phyloP scores from a whole-genome alignment of 2,329 filamentous ascomycete species.

The Xylaria sp. region DNA sequence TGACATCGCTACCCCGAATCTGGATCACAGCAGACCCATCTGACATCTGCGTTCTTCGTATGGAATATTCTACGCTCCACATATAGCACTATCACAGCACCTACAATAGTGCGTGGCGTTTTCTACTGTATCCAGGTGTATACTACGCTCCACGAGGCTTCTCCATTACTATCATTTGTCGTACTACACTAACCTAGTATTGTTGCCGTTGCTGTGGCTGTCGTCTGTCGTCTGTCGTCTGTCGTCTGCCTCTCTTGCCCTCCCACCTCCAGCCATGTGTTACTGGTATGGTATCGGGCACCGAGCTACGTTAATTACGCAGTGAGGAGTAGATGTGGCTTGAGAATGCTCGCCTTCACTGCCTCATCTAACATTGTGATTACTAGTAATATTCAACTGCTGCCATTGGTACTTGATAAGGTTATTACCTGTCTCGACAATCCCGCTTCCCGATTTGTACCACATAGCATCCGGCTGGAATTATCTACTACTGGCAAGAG shows the following conservation, averaged over 20 bases:
- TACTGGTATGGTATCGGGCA: no score
- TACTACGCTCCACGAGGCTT: no score
- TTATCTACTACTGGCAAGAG: not conserved
- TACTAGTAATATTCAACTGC: not conserved
- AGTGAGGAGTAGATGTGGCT: not conserved
- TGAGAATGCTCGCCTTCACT: constrained; percentile 3
- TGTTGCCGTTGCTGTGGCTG: not conserved
- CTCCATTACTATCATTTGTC: no score
- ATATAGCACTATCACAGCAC: not conserved
- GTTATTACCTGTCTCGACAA: constrained; percentile 7
- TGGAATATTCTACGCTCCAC: constrained; percentile 14
- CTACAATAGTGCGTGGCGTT: not conserved
- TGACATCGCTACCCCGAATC: constrained; percentile 18
- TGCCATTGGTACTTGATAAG: not conserved
- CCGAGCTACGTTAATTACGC: not conserved
- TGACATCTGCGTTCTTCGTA: constrained; percentile 30
- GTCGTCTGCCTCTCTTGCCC: not conserved
- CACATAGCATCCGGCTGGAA: not conserved
- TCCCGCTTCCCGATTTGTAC: not conserved
- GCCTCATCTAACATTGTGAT: not conserved
- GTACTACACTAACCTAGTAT: no score
- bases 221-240: not conserved
- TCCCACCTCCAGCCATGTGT: not conserved
- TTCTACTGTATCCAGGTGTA: no score
- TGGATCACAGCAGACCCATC: constrained; percentile 16